A percentile compares a stretch with the other conserved stretches of the same genome.
These are phyloP conservation scores for Falciphora oryzae DNA, from an alignment of 2,329 filamentous ascomycete genomes.

Conservation along the genomic window DNA sequence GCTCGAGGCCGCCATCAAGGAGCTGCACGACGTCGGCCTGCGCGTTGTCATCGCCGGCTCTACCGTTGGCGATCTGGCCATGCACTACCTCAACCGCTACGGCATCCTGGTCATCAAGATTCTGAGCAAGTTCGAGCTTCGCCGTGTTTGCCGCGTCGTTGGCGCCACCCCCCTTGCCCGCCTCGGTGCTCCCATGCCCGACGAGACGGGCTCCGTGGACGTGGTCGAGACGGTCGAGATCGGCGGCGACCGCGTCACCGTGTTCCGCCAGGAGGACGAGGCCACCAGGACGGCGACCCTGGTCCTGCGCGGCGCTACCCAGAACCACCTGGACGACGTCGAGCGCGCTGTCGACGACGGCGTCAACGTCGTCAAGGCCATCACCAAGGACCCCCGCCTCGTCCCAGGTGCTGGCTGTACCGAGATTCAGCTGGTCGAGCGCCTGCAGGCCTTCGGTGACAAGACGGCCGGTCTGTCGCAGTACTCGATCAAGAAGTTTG, in stretches of 20 bases:
- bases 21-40: conserved; percentile 88
- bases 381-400: conserved; percentile 85
- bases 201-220: conserved; percentile 95
- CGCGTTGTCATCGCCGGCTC: conserved; percentile 88
- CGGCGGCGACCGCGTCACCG: conserved; percentile 93
- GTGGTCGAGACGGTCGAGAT: conserved; percentile 97
- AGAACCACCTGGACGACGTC: conserved; percentile 96
- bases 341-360: conserved; percentile 97
- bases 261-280: conserved; percentile 95
- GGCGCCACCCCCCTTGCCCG: conserved; percentile 94
- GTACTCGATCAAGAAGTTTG: conserved; percentile 96
- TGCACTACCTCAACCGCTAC: conserved; percentile 97
- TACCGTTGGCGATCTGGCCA: conserved; percentile 89
- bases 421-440: conserved; percentile 88
- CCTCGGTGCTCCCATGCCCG: conserved; percentile 97
- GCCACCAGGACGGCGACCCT: conserved; percentile 89
- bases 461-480: conserved; percentile 89
- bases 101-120: conserved; percentile 96
- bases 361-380: conserved; percentile 97
- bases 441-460: conserved; percentile 84
- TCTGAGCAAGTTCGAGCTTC: conserved; percentile 95
- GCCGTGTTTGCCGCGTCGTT: conserved; percentile 90
- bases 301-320: conserved; percentile 89
- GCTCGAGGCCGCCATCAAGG: conserved; percentile 87
- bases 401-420: conserved; percentile 93